phyloP scores from a whole-genome alignment of 2,329 filamentous ascomycete species.

The Epichloe gansuensis region DNA sequence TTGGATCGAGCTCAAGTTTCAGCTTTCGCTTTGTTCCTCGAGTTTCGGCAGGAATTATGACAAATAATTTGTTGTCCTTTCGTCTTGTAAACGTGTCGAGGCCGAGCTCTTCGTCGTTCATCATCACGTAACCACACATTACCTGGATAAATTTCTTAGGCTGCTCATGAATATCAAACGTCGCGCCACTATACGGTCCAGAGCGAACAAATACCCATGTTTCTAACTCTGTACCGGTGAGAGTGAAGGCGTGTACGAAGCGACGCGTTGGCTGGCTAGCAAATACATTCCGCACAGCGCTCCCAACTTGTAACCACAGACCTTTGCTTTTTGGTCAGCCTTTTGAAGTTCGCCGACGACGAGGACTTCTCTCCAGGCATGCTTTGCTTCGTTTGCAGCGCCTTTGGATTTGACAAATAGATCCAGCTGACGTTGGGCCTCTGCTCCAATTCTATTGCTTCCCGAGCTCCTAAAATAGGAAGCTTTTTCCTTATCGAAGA shows the following conservation, averaged over 20 bases:
- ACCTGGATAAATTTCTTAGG: not conserved
- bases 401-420: not conserved
- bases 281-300: conserved; percentile 2
- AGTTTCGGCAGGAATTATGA: not conserved
- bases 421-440: not conserved
- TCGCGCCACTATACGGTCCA: conserved; percentile 3
- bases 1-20: not conserved
- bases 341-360: not conserved
- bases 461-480: not conserved
- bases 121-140: conserved; percentile 1
- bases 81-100: conserved; percentile 1
- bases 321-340: not conserved
- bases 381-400: not conserved
- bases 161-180: conserved; percentile 2
- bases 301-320: conserved; percentile 1
- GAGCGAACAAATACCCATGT: conserved; percentile 5
- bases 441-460: not conserved
- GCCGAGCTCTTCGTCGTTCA: conserved; percentile 7
- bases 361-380: not conserved
- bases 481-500: not conserved
- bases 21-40: not conserved
- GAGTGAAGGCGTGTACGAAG: not conserved
- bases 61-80: not conserved
- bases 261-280: not conserved
- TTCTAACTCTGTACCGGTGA: conserved; percentile 1